Evolutionary conservation across 352 stramenopile genomes (phyloP), one percentile per base, ranked within the genome.

Genomic region (Phytopythium vexans): DNA sequence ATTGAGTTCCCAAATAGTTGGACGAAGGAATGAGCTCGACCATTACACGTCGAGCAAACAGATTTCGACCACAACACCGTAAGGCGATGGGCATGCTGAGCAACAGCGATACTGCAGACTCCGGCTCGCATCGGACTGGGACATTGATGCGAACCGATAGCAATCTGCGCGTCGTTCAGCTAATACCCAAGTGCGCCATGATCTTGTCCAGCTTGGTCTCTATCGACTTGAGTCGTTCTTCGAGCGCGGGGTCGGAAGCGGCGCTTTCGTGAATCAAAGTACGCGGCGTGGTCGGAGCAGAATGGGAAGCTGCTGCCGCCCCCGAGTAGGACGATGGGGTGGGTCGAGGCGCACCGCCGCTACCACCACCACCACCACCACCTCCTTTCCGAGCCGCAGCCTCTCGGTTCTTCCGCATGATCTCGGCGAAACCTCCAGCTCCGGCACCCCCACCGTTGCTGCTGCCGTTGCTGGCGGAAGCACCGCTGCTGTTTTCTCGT

Each of bases 141-240:
- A 27, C 21, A 27, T 27, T 27, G 21, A 27, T 27, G 21, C 21
- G 21, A 27, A 27, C 21, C 21, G 21, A 27, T 27, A 27, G 21
- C 21, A 27, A 27, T 27, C 21, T 27, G 21, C 21, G 21, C 21
- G 21, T 27, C 21, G 21, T 27, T 27, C 21, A 89, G 58, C 62
- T 81, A 52, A 87, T 86, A 49, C 83, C 83, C 8, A 96, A 64
- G 48, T 94, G 82, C 31, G 75, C 72, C 72, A 96, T 82, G 64
- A 96, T 92, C 66, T 94, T 94, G 75, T 96, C 82, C 36, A 96
- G 75, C 44, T 96, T 96, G 55, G 60, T 70, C 53, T 96, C 87
- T 56, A 96, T 92, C 1, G 80, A 62, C 32, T 66, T 66, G 36
- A 96, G 70, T 14, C 86, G 73, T 14, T 80, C 62, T 31, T 95